Conservation (phyloP, 768 basidiomycete species). For the Mrakia frigida region DNA sequence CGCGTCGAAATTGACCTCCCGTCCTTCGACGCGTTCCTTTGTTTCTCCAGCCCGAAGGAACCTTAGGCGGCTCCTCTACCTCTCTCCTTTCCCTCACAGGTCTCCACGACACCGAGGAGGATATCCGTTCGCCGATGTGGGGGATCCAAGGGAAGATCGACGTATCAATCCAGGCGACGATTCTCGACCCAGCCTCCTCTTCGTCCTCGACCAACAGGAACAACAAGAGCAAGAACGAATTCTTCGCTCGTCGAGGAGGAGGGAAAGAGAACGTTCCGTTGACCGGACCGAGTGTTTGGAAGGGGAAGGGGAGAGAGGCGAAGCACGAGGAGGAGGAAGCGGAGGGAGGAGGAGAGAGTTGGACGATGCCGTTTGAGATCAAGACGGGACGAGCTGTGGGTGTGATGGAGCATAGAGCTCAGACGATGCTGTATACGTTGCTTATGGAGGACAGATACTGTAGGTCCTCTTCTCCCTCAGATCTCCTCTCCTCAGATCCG, state of each 20-base stretch:
- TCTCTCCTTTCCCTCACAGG: constrained; percentile 57
- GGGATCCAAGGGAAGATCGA: constrained; percentile 96
- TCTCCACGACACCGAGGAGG: constrained; percentile 86
- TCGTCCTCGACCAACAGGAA: too few species aligned
- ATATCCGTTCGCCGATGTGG: constrained; percentile 93
- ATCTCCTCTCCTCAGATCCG: neutral
- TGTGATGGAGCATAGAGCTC: constrained; percentile 88
- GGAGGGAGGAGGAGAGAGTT: constrained; percentile 19
- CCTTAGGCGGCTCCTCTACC: constrained; percentile 62
- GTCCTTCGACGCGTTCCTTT: neutral
- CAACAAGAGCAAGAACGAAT: too few species aligned
- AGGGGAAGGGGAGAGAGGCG: constrained; percentile 35
- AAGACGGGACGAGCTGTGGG: constrained; percentile 81
- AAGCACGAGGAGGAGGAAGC: neutral
- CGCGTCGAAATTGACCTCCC: neutral
- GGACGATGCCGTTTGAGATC: constrained; percentile 78
- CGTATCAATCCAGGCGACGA: constrained; percentile 65
- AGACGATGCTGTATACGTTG: constrained; percentile 94
- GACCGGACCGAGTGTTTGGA: neutral
- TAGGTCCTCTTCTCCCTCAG: constrained; percentile 34
- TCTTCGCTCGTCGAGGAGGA: neutral
- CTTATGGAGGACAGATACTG: constrained; percentile 83
- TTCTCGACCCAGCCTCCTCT: constrained; percentile 48
- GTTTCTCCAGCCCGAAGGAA: constrained; percentile 55
- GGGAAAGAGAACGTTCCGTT: constrained; percentile 33